A percentile compares a stretch with the other conserved stretches of the same genome.
These are phyloP conservation scores for Acacia melanoxylon DNA, from an alignment of 306 rosid genomes.

Conservation along the genomic window DNA sequence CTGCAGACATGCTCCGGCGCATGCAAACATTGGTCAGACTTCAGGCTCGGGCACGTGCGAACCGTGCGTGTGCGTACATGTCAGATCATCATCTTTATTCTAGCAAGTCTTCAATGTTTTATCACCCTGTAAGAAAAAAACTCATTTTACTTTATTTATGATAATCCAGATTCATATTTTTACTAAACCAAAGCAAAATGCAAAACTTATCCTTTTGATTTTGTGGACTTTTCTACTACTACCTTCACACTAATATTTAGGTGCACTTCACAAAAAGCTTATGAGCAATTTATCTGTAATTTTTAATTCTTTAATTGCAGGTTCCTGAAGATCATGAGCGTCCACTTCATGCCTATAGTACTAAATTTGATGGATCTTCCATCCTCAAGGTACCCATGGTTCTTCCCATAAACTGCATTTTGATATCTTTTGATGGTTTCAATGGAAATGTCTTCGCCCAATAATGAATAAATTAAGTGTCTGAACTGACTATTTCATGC, in stretches of 20 bases:
- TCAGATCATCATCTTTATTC: constrained; percentile 52
- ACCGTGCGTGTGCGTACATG: constrained; percentile 53
- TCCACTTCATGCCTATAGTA: constrained; percentile 47
- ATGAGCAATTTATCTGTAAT: background rate
- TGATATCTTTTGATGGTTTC: background rate
- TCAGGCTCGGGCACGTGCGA: constrained; percentile 77
- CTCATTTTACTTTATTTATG: background rate
- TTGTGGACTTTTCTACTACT: background rate
- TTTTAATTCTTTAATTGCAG: constrained; percentile 38
- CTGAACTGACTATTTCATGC: background rate
- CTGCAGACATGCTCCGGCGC: constrained; percentile 84
- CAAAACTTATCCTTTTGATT: background rate
- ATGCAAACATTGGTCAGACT: constrained; percentile 91
- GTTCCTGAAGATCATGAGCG: constrained; percentile 51
- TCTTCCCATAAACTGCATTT: background rate
- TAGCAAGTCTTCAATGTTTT: constrained; percentile 52
- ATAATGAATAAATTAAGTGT: background rate
- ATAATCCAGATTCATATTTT: constrained; percentile 5
- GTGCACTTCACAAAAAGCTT: background rate
- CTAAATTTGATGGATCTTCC: constrained; percentile 66
- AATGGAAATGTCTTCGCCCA: background rate
- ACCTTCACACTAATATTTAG: background rate
- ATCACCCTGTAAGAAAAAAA: constrained; percentile 53
- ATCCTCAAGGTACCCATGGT: constrained; percentile 61
- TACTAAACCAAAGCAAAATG: background rate